Conservation (phyloP, 1,284 basidiomycete species). For the Crepidotus sp. region DNA sequence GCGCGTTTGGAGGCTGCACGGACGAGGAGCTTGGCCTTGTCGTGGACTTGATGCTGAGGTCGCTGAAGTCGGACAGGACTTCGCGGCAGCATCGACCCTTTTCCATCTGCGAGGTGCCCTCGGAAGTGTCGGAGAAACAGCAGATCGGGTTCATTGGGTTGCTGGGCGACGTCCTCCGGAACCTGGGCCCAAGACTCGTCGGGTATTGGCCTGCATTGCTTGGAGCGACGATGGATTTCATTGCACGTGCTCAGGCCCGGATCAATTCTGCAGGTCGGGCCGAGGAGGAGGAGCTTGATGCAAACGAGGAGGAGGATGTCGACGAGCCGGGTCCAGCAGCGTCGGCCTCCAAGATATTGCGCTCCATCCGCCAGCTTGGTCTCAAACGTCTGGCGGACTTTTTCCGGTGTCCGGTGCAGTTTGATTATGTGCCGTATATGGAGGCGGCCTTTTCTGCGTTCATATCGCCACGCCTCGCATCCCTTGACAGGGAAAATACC, state of each 20-base stretch:
- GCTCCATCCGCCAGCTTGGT: slow-evolving; percentile 73
- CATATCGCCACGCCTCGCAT: slow-evolving; percentile 76
- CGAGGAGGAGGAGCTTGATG: slow-evolving; percentile 15
- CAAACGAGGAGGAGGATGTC: slow-evolving; percentile 19
- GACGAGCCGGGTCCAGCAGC: slow-evolving; percentile 24
- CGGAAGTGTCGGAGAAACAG: slow-evolving; percentile 52
- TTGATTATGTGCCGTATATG: slow-evolving; percentile 74
- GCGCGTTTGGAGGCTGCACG: slow-evolving; percentile 62
- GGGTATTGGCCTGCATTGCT: slow-evolving; percentile 69
- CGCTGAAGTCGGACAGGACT: slow-evolving; percentile 41
- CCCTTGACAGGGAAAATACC: slow-evolving; percentile 79
- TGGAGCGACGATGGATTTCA: slow-evolving; percentile 55
- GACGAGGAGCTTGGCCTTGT: slow-evolving; percentile 72
- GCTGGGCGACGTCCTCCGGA: slow-evolving; percentile 76
- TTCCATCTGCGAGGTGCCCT: slow-evolving; percentile 24
- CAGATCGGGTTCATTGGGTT: slow-evolving; percentile 79
- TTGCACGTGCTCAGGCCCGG: slow-evolving; percentile 54
- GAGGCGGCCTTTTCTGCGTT: slow-evolving; percentile 58
- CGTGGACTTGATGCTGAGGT: slow-evolving; percentile 86
- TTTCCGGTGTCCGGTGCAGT: slow-evolving; percentile 64
- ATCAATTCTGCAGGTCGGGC: slow-evolving; percentile 25
- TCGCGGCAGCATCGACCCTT: slow-evolving; percentile 22
- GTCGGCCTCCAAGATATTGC: slow-evolving; percentile 34
- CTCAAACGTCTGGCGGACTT: slow-evolving; percentile 86
- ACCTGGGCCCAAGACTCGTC: slow-evolving; percentile 66